These are phyloP conservation scores for Cordyceps farinosa DNA, from an alignment of 2,329 filamentous ascomycete genomes.

Conservation along the genomic window DNA sequence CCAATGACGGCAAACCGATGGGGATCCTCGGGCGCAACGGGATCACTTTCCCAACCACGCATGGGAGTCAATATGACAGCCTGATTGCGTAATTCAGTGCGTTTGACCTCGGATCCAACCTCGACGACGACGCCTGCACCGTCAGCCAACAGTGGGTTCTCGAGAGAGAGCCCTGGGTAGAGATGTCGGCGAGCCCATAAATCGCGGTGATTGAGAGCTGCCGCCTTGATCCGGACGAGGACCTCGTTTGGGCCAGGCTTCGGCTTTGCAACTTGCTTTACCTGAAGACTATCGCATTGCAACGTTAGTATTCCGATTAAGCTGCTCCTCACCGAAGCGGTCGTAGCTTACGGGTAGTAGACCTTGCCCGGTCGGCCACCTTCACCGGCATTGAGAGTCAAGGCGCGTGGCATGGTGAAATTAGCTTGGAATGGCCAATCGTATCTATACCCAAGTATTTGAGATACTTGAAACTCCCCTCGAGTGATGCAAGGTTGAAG, in stretches of 20 bases:
- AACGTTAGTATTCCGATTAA: neutral
- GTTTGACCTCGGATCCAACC: conserved; percentile 48
- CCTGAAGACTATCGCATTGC: conserved; percentile 43
- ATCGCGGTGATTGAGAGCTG: conserved; percentile 90
- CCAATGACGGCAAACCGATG: conserved; percentile 63
- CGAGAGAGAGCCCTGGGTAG: conserved; percentile 81
- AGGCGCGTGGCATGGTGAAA: conserved; percentile 47
- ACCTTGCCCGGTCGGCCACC: conserved; percentile 79
- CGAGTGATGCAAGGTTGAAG: neutral
- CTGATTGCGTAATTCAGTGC: conserved; percentile 49
- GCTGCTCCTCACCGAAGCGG: neutral
- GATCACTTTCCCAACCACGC: conserved; percentile 69
- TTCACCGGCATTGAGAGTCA: conserved; percentile 65
- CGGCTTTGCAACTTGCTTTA: conserved; percentile 61
- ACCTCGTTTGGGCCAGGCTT: conserved; percentile 64
- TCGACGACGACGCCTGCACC: conserved; percentile 71
- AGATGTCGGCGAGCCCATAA: conserved; percentile 89
- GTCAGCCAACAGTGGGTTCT: conserved; percentile 75
- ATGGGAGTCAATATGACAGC: conserved; percentile 76
- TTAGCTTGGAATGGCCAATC: neutral
- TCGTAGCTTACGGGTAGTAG: conserved; percentile 65
- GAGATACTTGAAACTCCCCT: too few relatives aligned
- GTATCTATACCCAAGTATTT: too few relatives aligned
- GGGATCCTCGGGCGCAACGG: conserved; percentile 67
- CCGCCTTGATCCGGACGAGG: conserved; percentile 71